Percentiles rank a stretch among this genome's conserved stretches.
Conservation (phyloP, 78 protist species). For the Tieghemostelium lacteum region DNA sequence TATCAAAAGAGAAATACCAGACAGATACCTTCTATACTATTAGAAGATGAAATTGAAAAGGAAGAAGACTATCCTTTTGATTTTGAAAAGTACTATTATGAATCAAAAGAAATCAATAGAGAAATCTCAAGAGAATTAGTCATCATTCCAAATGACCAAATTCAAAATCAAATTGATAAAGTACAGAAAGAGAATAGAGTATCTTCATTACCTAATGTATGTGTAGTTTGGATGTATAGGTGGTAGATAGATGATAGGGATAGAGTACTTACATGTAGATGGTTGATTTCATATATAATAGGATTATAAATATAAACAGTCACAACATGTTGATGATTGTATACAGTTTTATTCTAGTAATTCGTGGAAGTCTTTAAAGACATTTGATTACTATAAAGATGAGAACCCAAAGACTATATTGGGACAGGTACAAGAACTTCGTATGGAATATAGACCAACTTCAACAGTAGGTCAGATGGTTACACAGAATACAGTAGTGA, state of each 20-base stretch:
- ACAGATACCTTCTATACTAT: conserved; percentile 53
- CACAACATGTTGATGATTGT: conserved; percentile 69
- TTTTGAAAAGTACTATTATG: conserved; percentile 67
- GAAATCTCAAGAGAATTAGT: conserved; percentile 59
- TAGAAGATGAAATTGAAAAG: conserved; percentile 69
- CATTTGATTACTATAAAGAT: conserved; percentile 9
- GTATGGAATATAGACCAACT: conserved; percentile 21
- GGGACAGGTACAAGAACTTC: background rate
- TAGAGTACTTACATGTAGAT: background rate
- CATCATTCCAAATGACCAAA: conserved; percentile 50
- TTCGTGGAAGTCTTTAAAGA: conserved; percentile 37
- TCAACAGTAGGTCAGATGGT: background rate
- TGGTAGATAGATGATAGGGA: too few species aligned
- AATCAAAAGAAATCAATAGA: conserved; percentile 74
- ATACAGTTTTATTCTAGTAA: conserved; percentile 36
- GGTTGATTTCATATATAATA: background rate
- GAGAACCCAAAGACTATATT: conserved; percentile 46
- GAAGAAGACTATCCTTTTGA: conserved; percentile 71
- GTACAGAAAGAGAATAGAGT: conserved; percentile 60
- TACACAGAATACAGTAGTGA: background rate
- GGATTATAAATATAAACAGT: conserved; percentile 42
- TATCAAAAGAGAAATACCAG: too few species aligned
- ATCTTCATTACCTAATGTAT: conserved; percentile 22
- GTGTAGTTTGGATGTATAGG: background rate
- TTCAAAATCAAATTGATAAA: conserved; percentile 18